phyloP scores from a whole-genome alignment of 495 filamentous ascomycete genomes.

The Jackrogersella multiformis region DNA sequence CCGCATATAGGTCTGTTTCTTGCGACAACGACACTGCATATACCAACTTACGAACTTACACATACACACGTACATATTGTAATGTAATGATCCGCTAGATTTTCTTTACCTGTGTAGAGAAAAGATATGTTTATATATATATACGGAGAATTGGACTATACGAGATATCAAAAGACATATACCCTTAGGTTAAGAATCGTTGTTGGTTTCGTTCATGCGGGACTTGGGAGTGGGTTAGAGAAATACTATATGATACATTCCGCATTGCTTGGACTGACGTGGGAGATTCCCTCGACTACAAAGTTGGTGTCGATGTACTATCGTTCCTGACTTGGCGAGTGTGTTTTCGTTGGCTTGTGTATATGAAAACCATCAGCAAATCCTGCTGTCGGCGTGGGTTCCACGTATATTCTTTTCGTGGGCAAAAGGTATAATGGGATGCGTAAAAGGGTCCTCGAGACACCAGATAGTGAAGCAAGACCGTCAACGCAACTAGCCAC shows the following conservation, averaged over 20 bases:
- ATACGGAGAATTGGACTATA: neutral
- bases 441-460: too few species aligned
- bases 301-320: neutral
- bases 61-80: too few species aligned
- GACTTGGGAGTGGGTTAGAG: neutral
- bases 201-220: neutral
- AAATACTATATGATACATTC: neutral
- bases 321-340: neutral
- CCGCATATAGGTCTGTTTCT: slow-evolving; percentile 8
- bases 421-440: too few species aligned
- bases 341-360: neutral
- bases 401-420: too few species aligned
- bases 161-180: slow-evolving; percentile 8
- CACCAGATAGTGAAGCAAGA: neutral
- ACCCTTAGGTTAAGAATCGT: slow-evolving; percentile 8
- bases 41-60: neutral
- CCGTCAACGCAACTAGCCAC: neutral
- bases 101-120: neutral
- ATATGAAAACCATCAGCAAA: too few species aligned
- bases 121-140: too few species aligned
- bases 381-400: too few species aligned
- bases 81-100: slow-evolving; percentile 10
- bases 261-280: neutral
- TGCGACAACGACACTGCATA: neutral
- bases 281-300: neutral